Evolutionary conservation across 139 green algal species (phyloP).

Genomic region (Chlamydomonas incerta): DNA sequence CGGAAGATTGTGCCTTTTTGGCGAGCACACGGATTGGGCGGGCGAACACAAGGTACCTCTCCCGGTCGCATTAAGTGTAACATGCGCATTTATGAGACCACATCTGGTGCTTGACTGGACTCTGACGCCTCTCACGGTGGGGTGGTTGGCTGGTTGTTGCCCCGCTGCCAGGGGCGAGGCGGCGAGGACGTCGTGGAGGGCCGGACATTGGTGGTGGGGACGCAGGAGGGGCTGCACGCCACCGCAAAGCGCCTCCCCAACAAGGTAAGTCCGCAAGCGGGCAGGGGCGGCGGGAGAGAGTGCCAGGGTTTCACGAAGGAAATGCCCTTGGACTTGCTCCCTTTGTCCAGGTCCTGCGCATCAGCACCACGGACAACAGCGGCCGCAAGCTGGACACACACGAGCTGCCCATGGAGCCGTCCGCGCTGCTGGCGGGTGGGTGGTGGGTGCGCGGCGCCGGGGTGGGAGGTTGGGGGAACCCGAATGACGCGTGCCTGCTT

Average conservation of each 20-base stretch:
- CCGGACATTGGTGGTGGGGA: conserved; percentile 72
- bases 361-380: conserved; percentile 11
- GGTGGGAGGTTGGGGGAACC: neutral
- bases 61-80: too few relatives aligned
- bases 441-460: too few relatives aligned
- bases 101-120: too few relatives aligned
- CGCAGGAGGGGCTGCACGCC: conserved; percentile 67
- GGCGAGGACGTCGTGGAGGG: conserved; percentile 49
- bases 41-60: conserved; percentile 26
- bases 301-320: too few relatives aligned
- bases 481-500: too few relatives aligned
- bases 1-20: conserved; percentile 77
- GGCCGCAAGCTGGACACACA: neutral
- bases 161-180: too few relatives aligned
- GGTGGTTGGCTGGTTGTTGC: too few relatives aligned
- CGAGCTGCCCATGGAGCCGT: conserved; percentile 26
- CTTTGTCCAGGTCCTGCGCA: conserved; percentile 30
- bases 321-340: too few relatives aligned
- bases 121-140: too few relatives aligned
- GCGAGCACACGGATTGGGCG: conserved; percentile 70
- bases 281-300: too few relatives aligned
- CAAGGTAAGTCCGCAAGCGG: neutral
- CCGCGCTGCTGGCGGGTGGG: conserved; percentile 20
- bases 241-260: neutral
- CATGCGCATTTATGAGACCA: too few relatives aligned